Evolutionary conservation across 371 early-diverging fungal species (phyloP).

Genomic region (Vairimorpha ceranae): DNA sequence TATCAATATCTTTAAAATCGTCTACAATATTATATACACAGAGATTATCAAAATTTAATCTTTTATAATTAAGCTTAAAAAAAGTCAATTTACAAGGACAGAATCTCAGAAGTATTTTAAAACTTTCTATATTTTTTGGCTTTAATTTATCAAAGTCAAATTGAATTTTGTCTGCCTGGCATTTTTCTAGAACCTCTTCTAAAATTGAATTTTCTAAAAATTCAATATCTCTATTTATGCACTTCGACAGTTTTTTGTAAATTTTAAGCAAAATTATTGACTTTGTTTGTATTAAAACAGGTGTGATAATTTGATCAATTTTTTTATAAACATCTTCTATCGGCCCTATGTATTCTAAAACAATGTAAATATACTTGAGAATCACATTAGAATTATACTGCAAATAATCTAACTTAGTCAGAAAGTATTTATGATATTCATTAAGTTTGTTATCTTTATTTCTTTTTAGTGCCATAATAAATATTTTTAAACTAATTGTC

Average conservation of each 20-base stretch:
- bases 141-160: not conserved
- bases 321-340: conserved; percentile 5
- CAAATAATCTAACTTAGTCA: conserved; percentile 4
- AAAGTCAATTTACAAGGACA: not conserved
- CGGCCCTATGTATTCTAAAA: not conserved
- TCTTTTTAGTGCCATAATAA: conserved; percentile 3
- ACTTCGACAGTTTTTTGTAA: not conserved
- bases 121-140: not conserved
- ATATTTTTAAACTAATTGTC: not conserved
- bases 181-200: not conserved
- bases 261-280: conserved; percentile 12
- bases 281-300: conserved; percentile 2
- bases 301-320: not conserved
- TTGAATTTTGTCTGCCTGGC: not conserved
- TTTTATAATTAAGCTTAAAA: not conserved
- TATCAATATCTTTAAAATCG: conserved; percentile 8
- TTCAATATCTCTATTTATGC: conserved; percentile 6
- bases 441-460: not conserved
- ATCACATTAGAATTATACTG: not conserved
- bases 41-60: not conserved
- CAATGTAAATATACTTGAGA: conserved; percentile 9
- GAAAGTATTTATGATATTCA: conserved; percentile 3
- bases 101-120: not conserved
- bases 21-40: conserved; percentile 5
- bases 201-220: conserved; percentile 14